These are phyloP conservation scores for Moesziomyces parantarcticus DNA, from an alignment of 1,284 basidiomycete genomes.

Conservation along the genomic window DNA sequence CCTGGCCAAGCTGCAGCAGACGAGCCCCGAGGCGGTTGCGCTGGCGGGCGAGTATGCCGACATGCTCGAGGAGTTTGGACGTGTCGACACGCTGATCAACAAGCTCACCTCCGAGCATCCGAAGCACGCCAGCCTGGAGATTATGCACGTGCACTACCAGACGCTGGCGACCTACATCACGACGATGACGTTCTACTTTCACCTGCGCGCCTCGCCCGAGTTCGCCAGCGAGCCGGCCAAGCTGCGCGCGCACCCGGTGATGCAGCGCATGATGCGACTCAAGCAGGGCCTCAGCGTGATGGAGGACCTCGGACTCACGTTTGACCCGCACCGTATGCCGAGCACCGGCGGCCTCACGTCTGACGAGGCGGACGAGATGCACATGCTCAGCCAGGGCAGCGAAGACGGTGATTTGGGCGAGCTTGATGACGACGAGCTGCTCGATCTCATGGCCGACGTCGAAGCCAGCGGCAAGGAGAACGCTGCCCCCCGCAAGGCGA, in stretches of 20 bases:
- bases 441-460: conserved; percentile 44
- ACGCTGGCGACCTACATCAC: conserved; percentile 88
- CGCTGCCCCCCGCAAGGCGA: conserved; percentile 16
- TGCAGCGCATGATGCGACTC: conserved; percentile 82
- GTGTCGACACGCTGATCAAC: conserved; percentile 73
- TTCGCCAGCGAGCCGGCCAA: conserved; percentile 46
- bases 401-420: conserved; percentile 55
- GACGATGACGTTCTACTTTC: conserved; percentile 90
- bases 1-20: conserved; percentile 80
- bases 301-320: conserved; percentile 64
- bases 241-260: conserved; percentile 73
- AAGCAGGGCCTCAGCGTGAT: conserved; percentile 85
- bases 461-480: conserved; percentile 52
- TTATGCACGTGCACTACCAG: conserved; percentile 69
- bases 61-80: conserved; percentile 72
- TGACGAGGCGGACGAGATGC: conserved; percentile 45
- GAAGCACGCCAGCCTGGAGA: conserved; percentile 70
- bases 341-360: conserved; percentile 18
- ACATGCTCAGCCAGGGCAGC: conserved; percentile 48
- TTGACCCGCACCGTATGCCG: conserved; percentile 26
- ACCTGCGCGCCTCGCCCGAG: conserved; percentile 75
- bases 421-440: conserved; percentile 59
- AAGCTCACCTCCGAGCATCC: conserved; percentile 72
- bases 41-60: conserved; percentile 72
- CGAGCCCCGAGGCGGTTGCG: conserved; percentile 78